Evolutionary conservation across 164 flowering plant species (phyloP), one percentile per base, ranked within the genome.

Genomic region (Chimonanthus salicifolius): DNA sequence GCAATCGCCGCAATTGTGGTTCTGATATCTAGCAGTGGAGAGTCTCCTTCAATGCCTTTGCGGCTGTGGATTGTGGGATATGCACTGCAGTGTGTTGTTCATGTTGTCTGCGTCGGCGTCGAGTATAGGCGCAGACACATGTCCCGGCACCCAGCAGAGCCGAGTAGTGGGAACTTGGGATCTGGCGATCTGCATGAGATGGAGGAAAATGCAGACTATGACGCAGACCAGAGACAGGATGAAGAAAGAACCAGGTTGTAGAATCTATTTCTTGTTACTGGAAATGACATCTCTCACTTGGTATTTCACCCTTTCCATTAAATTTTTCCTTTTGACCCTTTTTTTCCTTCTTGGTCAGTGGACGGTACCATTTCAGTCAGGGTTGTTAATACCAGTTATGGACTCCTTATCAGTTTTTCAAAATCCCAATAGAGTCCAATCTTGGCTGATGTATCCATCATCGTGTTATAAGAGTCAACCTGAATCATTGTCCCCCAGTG

Each of bases 51-150:
- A 43, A 75, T 82, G 84, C 89, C 88, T 18, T 65, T 88, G 48
- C 73, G 89, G 82, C n/a, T 79, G n/a, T 88, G 91, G 89, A 77
- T 88, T 71, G 64, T 79, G n/a, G 88, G 89, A 49, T 88, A 88
- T 60, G 84, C 81, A 5, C 16, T 83, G 72, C 88, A 86, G 64
- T 88, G 89, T 63, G 16, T 81, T 20, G 58, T 88, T 47, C 88
- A 85, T 49, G 80, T 86, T 74, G 79, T 82, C 5, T 88, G 88
- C 64, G 89, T 84, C 13, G 73, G 75, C 20, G 45, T 81, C 44
- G 89, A 88, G 84, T 88, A 78, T 74, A 60, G 79, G 69, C 69
- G 86, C 74, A 71, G 87, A 44, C 71, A 76, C 63, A 66, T 47
- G 54, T 64, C 68, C 6, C 68, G 2, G 4, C 48, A 58, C 4